Evolutionary conservation across 495 filamentous ascomycete genomes (phyloP).

Genomic region (Aspergillus campestris): DNA sequence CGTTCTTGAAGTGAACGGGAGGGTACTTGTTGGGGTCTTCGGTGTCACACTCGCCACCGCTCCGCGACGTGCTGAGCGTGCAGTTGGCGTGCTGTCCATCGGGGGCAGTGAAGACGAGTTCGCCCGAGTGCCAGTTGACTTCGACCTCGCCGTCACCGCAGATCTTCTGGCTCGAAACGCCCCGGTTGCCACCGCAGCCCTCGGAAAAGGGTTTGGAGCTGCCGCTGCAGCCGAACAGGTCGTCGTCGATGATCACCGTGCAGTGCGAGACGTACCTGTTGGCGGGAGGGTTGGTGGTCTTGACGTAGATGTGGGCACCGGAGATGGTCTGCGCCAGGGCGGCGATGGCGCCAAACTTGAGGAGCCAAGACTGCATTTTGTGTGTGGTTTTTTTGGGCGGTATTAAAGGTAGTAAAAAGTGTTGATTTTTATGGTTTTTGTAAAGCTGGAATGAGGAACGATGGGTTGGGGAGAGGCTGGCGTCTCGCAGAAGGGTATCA

Average conservation of each 20-base stretch:
- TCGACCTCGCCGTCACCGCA: conserved; percentile 2
- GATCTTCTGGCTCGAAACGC: conserved; percentile 3
- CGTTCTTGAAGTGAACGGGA: background rate
- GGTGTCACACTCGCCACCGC: conserved; percentile 5
- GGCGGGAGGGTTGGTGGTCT: conserved; percentile 8
- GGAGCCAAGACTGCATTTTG: conserved; percentile 7
- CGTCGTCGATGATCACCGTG: conserved; percentile 8
- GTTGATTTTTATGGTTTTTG: no score
- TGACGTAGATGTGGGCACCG: conserved; percentile 6
- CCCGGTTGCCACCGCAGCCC: conserved; percentile 5
- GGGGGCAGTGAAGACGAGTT: background rate
- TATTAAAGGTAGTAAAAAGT: no score
- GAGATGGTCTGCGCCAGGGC: conserved; percentile 9
- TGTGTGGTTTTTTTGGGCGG: background rate
- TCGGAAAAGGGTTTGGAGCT: conserved; percentile 7
- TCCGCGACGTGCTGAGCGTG: conserved; percentile 1
- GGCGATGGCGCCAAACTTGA: conserved; percentile 6
- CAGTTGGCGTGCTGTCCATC: conserved; percentile 7
- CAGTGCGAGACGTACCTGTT: conserved; percentile 9
- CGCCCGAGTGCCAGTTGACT: conserved; percentile 6
- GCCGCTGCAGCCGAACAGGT: conserved; percentile 7
- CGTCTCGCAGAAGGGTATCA: no score
- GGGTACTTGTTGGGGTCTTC: conserved; percentile 3
- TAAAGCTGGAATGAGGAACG: no score
- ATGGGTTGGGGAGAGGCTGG: no score